Conservation (phyloP, 805 yeast species). For the Pichia heedii region DNA sequence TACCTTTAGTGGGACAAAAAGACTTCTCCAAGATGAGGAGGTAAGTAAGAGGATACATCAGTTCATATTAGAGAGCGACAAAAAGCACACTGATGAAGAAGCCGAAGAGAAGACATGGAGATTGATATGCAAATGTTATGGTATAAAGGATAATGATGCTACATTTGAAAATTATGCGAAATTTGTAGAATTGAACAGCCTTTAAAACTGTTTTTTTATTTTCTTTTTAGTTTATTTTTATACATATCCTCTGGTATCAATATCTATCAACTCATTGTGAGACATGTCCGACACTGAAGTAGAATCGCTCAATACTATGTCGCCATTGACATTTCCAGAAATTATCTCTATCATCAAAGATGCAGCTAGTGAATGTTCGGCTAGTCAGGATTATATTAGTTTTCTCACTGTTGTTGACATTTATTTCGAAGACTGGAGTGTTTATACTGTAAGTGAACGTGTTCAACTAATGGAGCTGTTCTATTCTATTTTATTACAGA, state of each 20-base stretch:
- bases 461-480: conserved; percentile 39
- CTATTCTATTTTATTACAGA: conserved; percentile 31
- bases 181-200: too few species aligned
- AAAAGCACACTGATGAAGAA: too few species aligned
- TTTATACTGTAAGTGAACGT: conserved; percentile 42
- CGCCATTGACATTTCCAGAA: conserved; percentile 5
- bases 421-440: conserved; percentile 39
- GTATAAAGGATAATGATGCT: too few species aligned
- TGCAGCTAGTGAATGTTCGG: conserved; percentile 24
- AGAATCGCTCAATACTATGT: conserved; percentile 10
- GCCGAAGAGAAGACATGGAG: too few species aligned
- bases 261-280: not conserved
- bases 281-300: conserved; percentile 12
- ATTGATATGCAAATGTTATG: too few species aligned
- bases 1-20: too few species aligned
- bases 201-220: too few species aligned
- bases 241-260: not conserved
- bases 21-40: too few species aligned
- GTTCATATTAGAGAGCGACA: too few species aligned
- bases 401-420: conserved; percentile 68
- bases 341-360: conserved; percentile 13
- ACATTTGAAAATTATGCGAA: too few species aligned
- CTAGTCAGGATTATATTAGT: conserved; percentile 53
- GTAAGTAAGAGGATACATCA: too few species aligned
- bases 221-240: too few species aligned